phyloP scores from a whole-genome alignment of 164 flowering plant species.

The Aristolochia fimbriata region DNA sequence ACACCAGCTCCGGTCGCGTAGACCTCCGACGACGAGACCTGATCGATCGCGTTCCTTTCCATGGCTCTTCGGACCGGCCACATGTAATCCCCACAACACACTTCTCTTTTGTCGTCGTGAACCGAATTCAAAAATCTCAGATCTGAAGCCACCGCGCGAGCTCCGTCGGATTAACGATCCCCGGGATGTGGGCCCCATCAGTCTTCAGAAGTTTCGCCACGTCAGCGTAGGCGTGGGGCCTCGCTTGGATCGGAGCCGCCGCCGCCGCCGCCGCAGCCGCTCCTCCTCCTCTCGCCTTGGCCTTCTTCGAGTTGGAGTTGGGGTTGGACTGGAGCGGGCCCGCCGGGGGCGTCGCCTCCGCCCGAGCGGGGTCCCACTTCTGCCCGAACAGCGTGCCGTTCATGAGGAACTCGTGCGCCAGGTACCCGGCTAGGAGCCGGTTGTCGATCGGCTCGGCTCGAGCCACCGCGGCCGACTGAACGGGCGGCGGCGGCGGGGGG shows the following conservation, averaged over 20 bases:
- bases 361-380: conserved; percentile 45
- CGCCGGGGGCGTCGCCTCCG: conserved; percentile 25
- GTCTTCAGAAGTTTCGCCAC: conserved; percentile 55
- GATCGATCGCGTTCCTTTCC: no score
- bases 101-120: no score
- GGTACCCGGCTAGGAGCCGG: conserved; percentile 66
- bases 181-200: conserved; percentile 65
- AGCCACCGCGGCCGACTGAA: not conserved
- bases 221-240: conserved; percentile 38
- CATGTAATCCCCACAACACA: no score
- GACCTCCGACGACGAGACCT: no score
- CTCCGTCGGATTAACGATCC: conserved; percentile 75
- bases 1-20: no score
- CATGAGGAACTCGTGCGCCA: conserved; percentile 69
- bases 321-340: no score
- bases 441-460: conserved; percentile 28
- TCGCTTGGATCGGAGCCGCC: not conserved
- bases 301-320: conserved; percentile 17
- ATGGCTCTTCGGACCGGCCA: no score
- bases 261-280: not conserved
- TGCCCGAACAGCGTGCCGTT: conserved; percentile 65
- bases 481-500: not conserved
- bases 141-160: conserved; percentile 63
- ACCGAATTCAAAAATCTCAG: no score
- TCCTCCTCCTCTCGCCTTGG: not conserved